These are phyloP conservation scores for Hypoxylon sp. DNA, from an alignment of 2,329 filamentous ascomycete genomes.

Conservation along the genomic window DNA sequence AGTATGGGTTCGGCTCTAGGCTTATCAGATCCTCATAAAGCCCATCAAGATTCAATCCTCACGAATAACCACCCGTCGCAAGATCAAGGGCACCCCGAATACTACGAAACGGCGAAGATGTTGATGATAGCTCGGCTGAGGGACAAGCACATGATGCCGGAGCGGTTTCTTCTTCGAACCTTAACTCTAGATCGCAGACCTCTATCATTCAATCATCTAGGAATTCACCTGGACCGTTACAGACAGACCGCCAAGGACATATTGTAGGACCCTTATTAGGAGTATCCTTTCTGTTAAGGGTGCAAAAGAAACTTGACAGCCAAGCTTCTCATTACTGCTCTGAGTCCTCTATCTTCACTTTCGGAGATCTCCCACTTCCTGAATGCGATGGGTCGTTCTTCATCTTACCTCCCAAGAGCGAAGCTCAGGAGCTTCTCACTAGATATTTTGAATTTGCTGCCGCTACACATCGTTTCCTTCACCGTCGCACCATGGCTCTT, in stretches of 20 bases:
- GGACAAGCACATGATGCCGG: not conserved
- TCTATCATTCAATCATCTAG: slow-evolving; percentile 50
- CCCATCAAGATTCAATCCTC: not conserved
- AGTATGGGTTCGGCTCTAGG: not conserved
- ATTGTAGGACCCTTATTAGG: slow-evolving; percentile 64
- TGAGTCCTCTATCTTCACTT: slow-evolving; percentile 63
- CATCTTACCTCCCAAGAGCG: slow-evolving; percentile 56
- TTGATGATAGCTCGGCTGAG: not conserved
- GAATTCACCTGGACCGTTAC: slow-evolving; percentile 62
- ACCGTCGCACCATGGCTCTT: slow-evolving; percentile 58
- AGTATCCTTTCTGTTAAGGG: slow-evolving; percentile 64
- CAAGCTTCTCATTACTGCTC: slow-evolving; percentile 57
- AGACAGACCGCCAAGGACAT: slow-evolving; percentile 62
- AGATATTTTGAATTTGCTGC: slow-evolving; percentile 62
- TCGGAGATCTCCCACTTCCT: slow-evolving; percentile 63
- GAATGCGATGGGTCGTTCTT: slow-evolving; percentile 61
- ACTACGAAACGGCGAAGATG: not conserved
- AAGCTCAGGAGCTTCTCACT: slow-evolving; percentile 52
- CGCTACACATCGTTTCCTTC: slow-evolving; percentile 61
- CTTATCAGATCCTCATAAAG: not conserved
- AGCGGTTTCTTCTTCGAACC: not conserved
- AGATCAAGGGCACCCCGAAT: slow-evolving; percentile 1
- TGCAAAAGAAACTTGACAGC: slow-evolving; percentile 63
- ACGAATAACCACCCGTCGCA: not conserved
- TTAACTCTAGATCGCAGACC: slow-evolving; percentile 9